These are phyloP conservation scores for Lipomyces starkeyi DNA, from an alignment of 805 yeast species.

Conservation along the genomic window DNA sequence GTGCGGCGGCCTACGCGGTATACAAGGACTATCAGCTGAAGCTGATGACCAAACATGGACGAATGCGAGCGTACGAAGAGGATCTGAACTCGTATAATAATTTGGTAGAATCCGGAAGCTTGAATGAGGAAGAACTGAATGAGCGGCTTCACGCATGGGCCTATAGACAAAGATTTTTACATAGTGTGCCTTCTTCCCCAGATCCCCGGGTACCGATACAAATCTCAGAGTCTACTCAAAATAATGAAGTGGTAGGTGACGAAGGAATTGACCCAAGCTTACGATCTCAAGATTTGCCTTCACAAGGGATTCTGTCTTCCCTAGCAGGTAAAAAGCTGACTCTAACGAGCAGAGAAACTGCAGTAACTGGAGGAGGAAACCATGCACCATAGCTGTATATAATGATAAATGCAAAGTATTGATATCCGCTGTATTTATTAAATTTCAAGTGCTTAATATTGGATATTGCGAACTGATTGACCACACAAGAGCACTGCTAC, in stretches of 20 bases:
- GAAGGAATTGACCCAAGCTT: constrained; percentile 1
- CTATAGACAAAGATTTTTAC: constrained; percentile 23
- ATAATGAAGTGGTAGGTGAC: neutral
- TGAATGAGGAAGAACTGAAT: constrained; percentile 16
- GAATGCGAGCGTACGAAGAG: constrained; percentile 15
- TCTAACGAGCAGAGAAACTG: neutral
- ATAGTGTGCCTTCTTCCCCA: constrained; percentile 18
- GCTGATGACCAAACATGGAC: constrained; percentile 14
- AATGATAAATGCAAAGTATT: neutral
- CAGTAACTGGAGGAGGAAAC: neutral
- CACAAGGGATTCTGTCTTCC: neutral
- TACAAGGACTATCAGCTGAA: constrained; percentile 11
- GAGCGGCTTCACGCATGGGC: constrained; percentile 23
- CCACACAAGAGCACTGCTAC: no score
- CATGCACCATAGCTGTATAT: neutral
- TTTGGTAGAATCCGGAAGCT: constrained; percentile 2
- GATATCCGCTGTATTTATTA: neutral
- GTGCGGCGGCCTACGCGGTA: constrained; percentile 11
- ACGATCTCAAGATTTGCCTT: neutral
- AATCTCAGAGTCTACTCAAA: neutral
- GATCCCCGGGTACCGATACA: neutral
- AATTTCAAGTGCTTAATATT: neutral
- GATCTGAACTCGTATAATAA: constrained; percentile 16
- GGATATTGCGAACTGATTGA: neutral
- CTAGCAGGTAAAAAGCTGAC: neutral